A percentile compares a stretch with the other conserved stretches of the same genome.
These are phyloP conservation scores for Rhodotorula glutinis DNA, from an alignment of 1,284 basidiomycete species.

Conservation along the genomic window DNA sequence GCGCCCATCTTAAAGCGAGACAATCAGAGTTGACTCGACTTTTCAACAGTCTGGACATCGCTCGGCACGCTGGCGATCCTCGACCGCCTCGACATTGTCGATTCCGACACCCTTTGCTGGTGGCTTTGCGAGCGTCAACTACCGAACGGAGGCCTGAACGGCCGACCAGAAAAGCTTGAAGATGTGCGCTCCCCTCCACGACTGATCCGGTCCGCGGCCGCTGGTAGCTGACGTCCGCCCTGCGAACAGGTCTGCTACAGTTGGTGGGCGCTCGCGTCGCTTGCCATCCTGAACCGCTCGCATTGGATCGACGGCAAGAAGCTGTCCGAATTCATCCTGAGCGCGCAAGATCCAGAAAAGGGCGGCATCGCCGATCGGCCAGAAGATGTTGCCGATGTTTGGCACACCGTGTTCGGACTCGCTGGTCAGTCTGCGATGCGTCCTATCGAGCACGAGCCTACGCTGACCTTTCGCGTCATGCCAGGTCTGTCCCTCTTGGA, in stretches of 20 bases:
- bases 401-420: constrained; percentile 90
- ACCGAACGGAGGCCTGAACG: constrained; percentile 89
- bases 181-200: constrained; percentile 76
- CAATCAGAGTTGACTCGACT: neutral
- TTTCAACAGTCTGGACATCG: constrained; percentile 75
- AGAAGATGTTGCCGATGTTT: constrained; percentile 91
- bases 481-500: constrained; percentile 83
- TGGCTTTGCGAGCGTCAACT: constrained; percentile 93
- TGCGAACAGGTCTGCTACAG: constrained; percentile 85
- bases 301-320: constrained; percentile 89
- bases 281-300: constrained; percentile 79
- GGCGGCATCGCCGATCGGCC: constrained; percentile 94
- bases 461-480: neutral
- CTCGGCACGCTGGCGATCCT: constrained; percentile 82
- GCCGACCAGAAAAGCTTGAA: constrained; percentile 94
- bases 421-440: constrained; percentile 59
- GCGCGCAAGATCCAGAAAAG: constrained; percentile 80
- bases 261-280: constrained; percentile 89
- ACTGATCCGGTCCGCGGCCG: no score
- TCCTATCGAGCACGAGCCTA: neutral
- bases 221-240: neutral
- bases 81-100: constrained; percentile 69
- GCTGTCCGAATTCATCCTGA: constrained; percentile 75
- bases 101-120: constrained; percentile 72
- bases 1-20: neutral